A percentile compares a stretch with the other conserved stretches of the same genome.
Conservation (phyloP, 148 eudicot genomes). For the Cornus suecica region DNA sequence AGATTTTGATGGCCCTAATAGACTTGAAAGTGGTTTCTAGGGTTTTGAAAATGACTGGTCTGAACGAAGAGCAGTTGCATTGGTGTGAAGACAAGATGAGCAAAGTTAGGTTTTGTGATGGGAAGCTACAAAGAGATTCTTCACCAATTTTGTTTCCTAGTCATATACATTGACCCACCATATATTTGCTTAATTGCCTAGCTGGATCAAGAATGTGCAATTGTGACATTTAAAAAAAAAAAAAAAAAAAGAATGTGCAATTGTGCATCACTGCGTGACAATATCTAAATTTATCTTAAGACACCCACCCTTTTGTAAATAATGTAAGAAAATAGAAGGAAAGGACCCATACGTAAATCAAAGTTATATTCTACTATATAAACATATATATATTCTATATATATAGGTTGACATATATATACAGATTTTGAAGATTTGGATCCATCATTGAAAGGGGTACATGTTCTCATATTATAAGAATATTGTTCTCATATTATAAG, state of each 20-base stretch:
- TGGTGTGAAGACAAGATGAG: slow-evolving; percentile 96
- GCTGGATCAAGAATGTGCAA: slow-evolving; percentile 39
- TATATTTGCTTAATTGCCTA: slow-evolving; percentile 24
- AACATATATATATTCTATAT: not conserved
- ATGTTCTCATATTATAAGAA: too few relatives aligned
- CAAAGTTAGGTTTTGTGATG: slow-evolving; percentile 60
- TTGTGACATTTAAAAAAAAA: too few relatives aligned
- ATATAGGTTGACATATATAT: slow-evolving; percentile 29
- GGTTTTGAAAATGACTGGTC: slow-evolving; percentile 65
- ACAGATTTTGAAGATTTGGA: slow-evolving; percentile 19
- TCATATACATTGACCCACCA: slow-evolving; percentile 30
- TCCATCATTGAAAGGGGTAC: slow-evolving; percentile 17
- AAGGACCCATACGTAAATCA: slow-evolving; percentile 6
- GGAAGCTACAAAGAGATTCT: slow-evolving; percentile 79
- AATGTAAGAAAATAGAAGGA: not conserved
- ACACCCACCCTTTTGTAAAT: slow-evolving; percentile 9
- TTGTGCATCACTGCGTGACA: slow-evolving; percentile 17
- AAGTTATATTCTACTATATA: too few relatives aligned
- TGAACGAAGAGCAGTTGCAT: slow-evolving; percentile 68
- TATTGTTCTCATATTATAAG: slow-evolving; percentile 11
- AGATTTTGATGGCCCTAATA: slow-evolving; percentile 70
- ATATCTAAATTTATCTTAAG: slow-evolving; percentile 42
- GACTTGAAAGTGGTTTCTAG: slow-evolving; percentile 86
- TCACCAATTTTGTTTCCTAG: slow-evolving; percentile 91
- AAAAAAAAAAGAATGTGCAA: too few relatives aligned